phyloP scores from a whole-genome alignment of 495 filamentous ascomycete species.

The Hyaloscypha finlandica region DNA sequence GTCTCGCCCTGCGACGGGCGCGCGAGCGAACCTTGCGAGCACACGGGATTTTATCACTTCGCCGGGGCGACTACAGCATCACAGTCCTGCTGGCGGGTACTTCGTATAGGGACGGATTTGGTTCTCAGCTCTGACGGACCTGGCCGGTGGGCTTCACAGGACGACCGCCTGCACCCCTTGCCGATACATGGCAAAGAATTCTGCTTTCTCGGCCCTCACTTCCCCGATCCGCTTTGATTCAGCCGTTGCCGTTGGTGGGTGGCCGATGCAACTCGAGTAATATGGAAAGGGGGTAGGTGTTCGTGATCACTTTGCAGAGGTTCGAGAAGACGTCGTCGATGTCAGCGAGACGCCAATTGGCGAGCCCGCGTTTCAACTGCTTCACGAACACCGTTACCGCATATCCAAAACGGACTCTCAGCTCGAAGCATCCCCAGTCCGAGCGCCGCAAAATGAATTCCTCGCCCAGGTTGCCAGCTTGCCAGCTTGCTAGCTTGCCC shows the following conservation, averaged over 20 bases:
- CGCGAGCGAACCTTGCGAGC: not conserved
- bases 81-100: too few species aligned
- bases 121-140: constrained; percentile 8
- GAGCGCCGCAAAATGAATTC: too few species aligned
- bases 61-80: too few species aligned
- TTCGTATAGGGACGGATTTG: not conserved
- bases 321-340: not conserved
- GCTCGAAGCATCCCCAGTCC: too few species aligned
- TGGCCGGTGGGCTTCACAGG: not conserved
- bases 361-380: too few species aligned
- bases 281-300: not conserved
- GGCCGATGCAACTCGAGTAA: too few species aligned
- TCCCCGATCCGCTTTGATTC: not conserved
- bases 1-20: not conserved
- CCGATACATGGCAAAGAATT: not conserved
- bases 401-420: too few species aligned
- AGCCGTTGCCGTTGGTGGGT: not conserved
- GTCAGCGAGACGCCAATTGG: too few species aligned
- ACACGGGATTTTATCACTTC: too few species aligned
- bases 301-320: not conserved
- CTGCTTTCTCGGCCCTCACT: not conserved
- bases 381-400: too few species aligned
- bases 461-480: too few species aligned
- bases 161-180: not conserved
- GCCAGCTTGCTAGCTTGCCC: not conserved